Conservation (phyloP, 768 basidiomycete genomes). For the Roridomyces roridus region DNA sequence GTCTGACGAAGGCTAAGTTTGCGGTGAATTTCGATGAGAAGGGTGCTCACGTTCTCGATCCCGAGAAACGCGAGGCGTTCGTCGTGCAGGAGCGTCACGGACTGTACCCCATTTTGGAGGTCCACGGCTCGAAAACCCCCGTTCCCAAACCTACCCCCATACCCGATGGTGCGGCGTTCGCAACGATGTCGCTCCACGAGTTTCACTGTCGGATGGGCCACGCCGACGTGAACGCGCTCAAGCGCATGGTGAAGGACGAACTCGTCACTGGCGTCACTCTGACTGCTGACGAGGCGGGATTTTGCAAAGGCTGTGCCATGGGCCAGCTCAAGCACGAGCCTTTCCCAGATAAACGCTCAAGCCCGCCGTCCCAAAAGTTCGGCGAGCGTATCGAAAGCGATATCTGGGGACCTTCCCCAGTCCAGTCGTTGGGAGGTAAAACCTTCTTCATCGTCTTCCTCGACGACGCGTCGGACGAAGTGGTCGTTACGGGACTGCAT, state of each 20-base stretch:
- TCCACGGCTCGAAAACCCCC: slow-evolving; percentile 3
- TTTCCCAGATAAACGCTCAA: neutral
- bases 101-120: neutral
- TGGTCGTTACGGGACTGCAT: neutral
- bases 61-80: neutral
- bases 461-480: slow-evolving; percentile 22
- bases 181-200: slow-evolving; percentile 19
- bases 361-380: slow-evolving; percentile 4
- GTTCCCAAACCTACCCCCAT: neutral
- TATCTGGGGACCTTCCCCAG: slow-evolving; percentile 27
- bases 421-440: neutral
- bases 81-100: neutral
- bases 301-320: slow-evolving; percentile 36
- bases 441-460: slow-evolving; percentile 29
- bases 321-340: slow-evolving; percentile 28
- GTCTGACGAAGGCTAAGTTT: slow-evolving; percentile 12
- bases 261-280: slow-evolving; percentile 29
- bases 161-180: neutral
- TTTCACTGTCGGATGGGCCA: slow-evolving; percentile 35
- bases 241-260: slow-evolving; percentile 19
- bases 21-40: neutral
- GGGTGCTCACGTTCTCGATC: neutral
- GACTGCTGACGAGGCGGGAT: slow-evolving; percentile 7
- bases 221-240: slow-evolving; percentile 17
- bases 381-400: slow-evolving; percentile 27